A percentile compares a stretch with the other conserved stretches of the same genome.
phyloP scores from a whole-genome alignment of 257 asterid genomes.

The Nicotiana benthamiana region DNA sequence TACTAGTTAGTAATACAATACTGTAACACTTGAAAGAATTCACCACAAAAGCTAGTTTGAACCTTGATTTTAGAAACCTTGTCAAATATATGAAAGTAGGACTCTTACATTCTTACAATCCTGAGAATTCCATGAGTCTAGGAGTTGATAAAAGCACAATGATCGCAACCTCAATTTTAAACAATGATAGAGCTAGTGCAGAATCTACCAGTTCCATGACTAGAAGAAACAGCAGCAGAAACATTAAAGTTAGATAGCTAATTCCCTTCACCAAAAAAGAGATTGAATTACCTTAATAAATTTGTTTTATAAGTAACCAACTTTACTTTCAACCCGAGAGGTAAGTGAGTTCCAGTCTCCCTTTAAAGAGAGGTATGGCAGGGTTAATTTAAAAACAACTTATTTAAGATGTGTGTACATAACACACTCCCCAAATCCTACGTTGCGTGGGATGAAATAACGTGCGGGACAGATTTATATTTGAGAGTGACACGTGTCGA shows the following conservation, averaged over 20 bases:
- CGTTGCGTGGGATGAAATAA: neutral
- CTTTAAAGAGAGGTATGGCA: no score
- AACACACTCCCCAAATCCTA: no score
- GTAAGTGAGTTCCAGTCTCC: no score
- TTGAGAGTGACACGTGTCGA: neutral
- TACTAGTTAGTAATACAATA: neutral
- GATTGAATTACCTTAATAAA: neutral
- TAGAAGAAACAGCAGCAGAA: neutral
- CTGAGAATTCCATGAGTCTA: no score
- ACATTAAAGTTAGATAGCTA: neutral
- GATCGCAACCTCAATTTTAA: neutral
- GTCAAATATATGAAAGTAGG: no score
- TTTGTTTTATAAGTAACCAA: no score
- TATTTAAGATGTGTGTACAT: no score
- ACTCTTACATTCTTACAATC: no score
- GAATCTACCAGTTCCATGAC: neutral
- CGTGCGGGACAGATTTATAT: neutral
- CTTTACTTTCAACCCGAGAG: no score
- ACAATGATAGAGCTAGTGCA: neutral
- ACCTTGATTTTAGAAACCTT: neutral
- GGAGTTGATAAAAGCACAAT: no score
- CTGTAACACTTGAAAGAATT: neutral
- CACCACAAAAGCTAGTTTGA: neutral
- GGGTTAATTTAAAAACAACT: no score
- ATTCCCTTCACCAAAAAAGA: neutral